Evolutionary conservation across 192 early-diverging fungal species (phyloP).

Genomic region (Podila verticillata): DNA sequence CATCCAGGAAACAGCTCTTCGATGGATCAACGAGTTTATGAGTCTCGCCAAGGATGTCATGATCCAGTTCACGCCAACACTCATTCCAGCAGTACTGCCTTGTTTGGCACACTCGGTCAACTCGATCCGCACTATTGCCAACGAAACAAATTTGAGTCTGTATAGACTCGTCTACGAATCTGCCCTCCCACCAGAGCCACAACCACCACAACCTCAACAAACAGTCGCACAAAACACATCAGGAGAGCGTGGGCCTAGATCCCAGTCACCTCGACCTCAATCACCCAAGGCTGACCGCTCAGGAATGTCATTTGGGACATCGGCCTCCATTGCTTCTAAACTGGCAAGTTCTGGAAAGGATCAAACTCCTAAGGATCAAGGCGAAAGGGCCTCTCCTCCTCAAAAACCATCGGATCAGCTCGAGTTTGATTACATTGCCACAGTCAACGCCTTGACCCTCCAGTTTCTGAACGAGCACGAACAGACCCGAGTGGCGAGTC

Average conservation of each 20-base stretch:
- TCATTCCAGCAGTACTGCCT: conserved; percentile 88
- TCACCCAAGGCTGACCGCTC: conserved; percentile 47
- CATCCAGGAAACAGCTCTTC: conserved; percentile 90
- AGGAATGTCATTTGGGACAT: conserved; percentile 40
- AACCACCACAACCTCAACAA: background rate
- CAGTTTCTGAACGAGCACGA: conserved; percentile 91
- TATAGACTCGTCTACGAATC: conserved; percentile 80
- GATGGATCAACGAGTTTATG: conserved; percentile 94
- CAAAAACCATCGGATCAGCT: conserved; percentile 12
- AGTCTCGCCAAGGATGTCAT: conserved; percentile 83
- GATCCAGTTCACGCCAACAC: conserved; percentile 80
- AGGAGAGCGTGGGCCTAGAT: conserved; percentile 1
- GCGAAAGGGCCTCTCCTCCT: conserved; percentile 1
- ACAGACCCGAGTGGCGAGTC: conserved; percentile 88
- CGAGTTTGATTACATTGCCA: conserved; percentile 84
- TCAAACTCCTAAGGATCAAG: conserved; percentile 4
- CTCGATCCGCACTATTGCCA: conserved; percentile 76
- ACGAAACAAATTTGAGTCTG: conserved; percentile 83
- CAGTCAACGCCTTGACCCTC: conserved; percentile 80
- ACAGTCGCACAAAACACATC: conserved; percentile 5
- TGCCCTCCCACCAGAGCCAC: conserved; percentile 53
- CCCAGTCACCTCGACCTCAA: conserved; percentile 29
- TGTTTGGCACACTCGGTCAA: conserved; percentile 81
- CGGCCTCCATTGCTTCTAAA: conserved; percentile 47
- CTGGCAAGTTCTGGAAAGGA: conserved; percentile 11